Evolutionary conservation across 208 protist genomes (phyloP).

Genomic region (Acanthamoeba royreba): DNA sequence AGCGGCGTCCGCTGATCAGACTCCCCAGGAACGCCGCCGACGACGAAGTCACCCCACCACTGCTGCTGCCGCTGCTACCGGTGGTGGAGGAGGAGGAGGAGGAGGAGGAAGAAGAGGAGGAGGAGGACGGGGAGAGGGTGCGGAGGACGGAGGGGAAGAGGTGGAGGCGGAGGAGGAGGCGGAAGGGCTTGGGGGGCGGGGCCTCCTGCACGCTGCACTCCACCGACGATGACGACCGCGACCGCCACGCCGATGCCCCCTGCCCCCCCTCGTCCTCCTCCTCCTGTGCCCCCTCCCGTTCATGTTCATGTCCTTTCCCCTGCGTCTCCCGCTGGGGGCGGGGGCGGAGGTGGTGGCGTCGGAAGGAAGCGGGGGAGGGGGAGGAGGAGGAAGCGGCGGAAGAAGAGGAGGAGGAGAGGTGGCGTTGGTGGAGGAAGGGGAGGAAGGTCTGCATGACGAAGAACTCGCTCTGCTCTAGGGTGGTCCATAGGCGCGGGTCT

Average conservation of each 20-base stretch:
- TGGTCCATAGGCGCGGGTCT: slow-evolving; percentile 1
- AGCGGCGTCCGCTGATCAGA: background rate
- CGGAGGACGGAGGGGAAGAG: background rate
- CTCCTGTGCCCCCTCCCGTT: background rate
- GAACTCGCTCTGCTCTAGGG: background rate
- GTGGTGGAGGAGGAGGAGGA: too few relatives aligned
- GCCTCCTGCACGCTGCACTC: background rate
- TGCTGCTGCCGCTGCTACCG: too few relatives aligned
- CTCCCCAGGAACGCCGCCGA: background rate
- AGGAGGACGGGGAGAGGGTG: background rate
- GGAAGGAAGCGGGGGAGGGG: background rate
- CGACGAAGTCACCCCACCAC: too few relatives aligned
- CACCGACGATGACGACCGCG: background rate
- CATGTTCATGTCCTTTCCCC: background rate
- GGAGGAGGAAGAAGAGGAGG: too few relatives aligned
- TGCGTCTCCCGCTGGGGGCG: too few relatives aligned
- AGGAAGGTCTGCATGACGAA: background rate
- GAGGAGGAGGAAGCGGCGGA: background rate
- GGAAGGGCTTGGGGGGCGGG: background rate
- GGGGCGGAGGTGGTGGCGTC: too few relatives aligned
- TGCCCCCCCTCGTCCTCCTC: too few relatives aligned
- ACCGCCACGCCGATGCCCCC: too few relatives aligned
- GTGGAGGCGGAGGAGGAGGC: background rate
- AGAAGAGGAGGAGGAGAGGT: background rate
- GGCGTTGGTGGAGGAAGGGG: background rate